Conservation (phyloP, 805 yeast genomes). For the Allodekkera sacchari region DNA sequence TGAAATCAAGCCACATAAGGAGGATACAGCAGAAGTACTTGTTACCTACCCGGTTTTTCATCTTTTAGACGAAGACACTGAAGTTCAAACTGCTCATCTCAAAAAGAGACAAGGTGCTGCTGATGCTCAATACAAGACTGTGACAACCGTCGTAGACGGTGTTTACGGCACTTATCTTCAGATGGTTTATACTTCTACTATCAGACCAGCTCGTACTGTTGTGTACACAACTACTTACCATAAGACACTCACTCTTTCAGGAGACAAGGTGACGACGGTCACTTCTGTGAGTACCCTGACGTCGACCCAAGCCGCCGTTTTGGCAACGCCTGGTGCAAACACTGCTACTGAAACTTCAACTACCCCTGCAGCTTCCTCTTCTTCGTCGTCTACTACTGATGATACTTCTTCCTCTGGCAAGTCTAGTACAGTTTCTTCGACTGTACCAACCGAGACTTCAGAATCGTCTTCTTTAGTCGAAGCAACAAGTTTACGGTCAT, state of each 20-base stretch:
- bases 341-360: constrained; percentile 4
- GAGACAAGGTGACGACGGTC: constrained; percentile 4
- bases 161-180: constrained; percentile 12
- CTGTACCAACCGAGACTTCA: constrained; percentile 4
- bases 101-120: too few species aligned
- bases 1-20: too few species aligned
- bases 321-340: constrained; percentile 1
- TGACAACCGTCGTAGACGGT: constrained; percentile 13
- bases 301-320: constrained; percentile 3
- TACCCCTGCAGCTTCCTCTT: constrained; percentile 4
- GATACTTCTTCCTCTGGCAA: constrained; percentile 22
- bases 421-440: constrained; percentile 3
- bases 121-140: constrained; percentile 12
- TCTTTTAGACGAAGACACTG: not conserved
- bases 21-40: too few species aligned
- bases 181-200: constrained; percentile 22
- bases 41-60: not conserved
- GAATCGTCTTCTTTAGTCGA: constrained; percentile 9
- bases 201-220: constrained; percentile 13
- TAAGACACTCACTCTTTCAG: constrained; percentile 1
- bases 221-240: constrained; percentile 8
- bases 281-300: constrained; percentile 3
- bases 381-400: constrained; percentile 6
- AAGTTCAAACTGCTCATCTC: too few species aligned
- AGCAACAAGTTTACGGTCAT: constrained; percentile 29